These are phyloP conservation scores for Termitomyces sp. DNA, from an alignment of 768 basidiomycete genomes.

Conservation along the genomic window DNA sequence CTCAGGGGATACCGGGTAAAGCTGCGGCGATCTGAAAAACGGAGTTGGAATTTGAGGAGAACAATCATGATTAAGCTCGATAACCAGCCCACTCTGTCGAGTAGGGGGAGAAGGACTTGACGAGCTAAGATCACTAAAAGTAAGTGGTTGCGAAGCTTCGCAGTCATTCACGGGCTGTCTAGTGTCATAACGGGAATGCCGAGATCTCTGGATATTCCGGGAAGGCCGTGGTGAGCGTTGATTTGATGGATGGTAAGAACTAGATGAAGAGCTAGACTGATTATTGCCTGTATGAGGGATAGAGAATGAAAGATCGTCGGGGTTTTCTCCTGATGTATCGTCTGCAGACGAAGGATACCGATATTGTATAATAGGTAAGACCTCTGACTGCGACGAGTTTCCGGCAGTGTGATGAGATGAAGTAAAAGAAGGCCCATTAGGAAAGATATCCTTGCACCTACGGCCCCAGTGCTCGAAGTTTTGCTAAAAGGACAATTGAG, in stretches of 20 bases:
- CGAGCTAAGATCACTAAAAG: background rate
- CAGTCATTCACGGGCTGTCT: background rate
- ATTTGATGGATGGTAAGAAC: background rate
- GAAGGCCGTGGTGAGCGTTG: background rate
- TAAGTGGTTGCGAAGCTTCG: background rate
- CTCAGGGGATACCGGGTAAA: background rate
- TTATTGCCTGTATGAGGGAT: background rate
- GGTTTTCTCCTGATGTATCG: background rate
- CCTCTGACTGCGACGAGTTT: background rate
- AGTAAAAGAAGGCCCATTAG: background rate
- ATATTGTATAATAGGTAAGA: constrained; percentile 2
- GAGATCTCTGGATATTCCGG: background rate
- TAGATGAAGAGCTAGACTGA: background rate
- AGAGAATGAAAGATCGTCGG: background rate
- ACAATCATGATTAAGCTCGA: background rate
- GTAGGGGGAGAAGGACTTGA: background rate
- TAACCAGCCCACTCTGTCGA: background rate
- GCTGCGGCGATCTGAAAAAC: background rate
- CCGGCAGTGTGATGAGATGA: background rate
- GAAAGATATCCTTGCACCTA: background rate
- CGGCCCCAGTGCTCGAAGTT: constrained; percentile 8
- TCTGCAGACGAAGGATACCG: background rate
- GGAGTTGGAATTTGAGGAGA: background rate
- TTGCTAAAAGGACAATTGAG: background rate
- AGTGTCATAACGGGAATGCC: background rate